Evolutionary conservation across 148 eudicot genomes (phyloP).

Genomic region (Amaranthus hypochondriacus): DNA sequence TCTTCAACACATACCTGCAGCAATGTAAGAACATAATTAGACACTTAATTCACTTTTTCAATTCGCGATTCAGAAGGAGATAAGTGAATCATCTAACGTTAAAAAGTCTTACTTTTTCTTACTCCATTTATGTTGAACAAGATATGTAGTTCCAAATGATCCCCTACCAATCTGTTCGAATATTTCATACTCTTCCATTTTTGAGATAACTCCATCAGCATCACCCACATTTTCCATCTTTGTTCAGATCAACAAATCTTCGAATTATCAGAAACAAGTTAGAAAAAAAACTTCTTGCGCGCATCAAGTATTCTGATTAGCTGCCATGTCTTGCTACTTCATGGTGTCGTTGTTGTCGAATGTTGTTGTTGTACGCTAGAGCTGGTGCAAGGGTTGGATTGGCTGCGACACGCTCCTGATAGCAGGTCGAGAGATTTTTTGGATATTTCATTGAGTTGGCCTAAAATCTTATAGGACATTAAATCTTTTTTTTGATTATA

Average conservation of each 20-base stretch:
- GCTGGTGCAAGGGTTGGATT: too few relatives aligned
- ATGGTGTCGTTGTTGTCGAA: too few relatives aligned
- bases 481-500: neutral
- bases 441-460: neutral
- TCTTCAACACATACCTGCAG: slow-evolving; percentile 71
- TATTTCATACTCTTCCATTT: slow-evolving; percentile 73
- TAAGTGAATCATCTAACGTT: neutral
- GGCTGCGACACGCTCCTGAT: too few relatives aligned
- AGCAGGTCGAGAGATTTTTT: too few relatives aligned
- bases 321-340: too few relatives aligned
- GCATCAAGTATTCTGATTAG: too few relatives aligned
- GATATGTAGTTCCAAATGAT: slow-evolving; percentile 74
- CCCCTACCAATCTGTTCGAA: slow-evolving; percentile 89
- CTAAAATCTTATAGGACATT: neutral
- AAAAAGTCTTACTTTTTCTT: slow-evolving; percentile 49
- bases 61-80: neutral
- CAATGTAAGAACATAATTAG: slow-evolving; percentile 7
- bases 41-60: neutral
- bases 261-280: neutral
- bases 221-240: slow-evolving; percentile 34
- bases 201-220: slow-evolving; percentile 38
- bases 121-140: slow-evolving; percentile 52
- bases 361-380: too few relatives aligned
- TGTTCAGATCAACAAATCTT: slow-evolving; percentile 1
- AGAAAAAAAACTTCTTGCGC: neutral